These are phyloP conservation scores for Colletotrichum navitas DNA, from an alignment of 2,329 filamentous ascomycete species.

Conservation along the genomic window DNA sequence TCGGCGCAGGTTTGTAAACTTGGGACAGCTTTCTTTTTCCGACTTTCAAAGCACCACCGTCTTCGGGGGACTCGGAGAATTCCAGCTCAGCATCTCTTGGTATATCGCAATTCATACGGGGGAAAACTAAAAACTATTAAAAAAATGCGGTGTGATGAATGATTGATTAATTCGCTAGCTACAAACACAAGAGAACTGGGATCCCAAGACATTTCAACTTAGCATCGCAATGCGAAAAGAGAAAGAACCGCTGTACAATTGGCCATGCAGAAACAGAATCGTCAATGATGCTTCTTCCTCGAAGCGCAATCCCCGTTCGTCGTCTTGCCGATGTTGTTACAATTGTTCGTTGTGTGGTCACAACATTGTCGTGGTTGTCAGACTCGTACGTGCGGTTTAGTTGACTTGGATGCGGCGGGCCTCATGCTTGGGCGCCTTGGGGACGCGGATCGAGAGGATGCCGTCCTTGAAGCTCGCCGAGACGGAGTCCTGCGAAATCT, in stretches of 20 bases:
- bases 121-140: no score
- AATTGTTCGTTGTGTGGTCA: neutral
- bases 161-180: neutral
- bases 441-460: conserved; percentile 72
- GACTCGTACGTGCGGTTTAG: conserved; percentile 49
- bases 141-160: no score
- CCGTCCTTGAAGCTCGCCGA: conserved; percentile 74
- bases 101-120: no score
- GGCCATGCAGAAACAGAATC: conserved; percentile 13
- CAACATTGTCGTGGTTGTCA: neutral
- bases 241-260: conserved; percentile 1
- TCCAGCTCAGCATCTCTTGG: neutral
- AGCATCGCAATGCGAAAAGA: neutral
- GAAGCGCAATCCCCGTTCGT: neutral
- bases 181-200: neutral
- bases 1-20: neutral
- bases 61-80: no score
- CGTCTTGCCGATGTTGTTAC: conserved; percentile 14
- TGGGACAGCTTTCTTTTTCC: neutral
- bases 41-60: neutral
- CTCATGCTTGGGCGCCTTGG: conserved; percentile 74
- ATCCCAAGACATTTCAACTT: neutral
- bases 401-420: conserved; percentile 67
- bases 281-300: neutral
- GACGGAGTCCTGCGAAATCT: conserved; percentile 73